phyloP scores from a whole-genome alignment of 257 asterid genomes.

The Fraxinus pennsylvanica region DNA sequence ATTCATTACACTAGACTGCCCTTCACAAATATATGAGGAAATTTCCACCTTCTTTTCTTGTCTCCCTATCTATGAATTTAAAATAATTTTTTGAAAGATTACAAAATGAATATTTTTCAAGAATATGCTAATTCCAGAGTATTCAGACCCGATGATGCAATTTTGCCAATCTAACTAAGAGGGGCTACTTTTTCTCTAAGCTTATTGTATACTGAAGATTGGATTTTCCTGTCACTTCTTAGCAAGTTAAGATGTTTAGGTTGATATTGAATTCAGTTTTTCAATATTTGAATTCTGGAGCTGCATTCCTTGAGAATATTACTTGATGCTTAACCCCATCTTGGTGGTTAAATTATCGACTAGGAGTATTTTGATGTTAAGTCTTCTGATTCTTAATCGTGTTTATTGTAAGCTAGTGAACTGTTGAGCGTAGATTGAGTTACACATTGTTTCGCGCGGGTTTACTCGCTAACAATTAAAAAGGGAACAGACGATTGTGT shows the following conservation, averaged over 20 bases:
- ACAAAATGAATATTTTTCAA: constrained; percentile 7
- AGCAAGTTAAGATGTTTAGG: constrained; percentile 4
- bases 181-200: not conserved
- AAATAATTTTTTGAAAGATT: not conserved
- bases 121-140: constrained; percentile 10
- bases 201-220: not conserved
- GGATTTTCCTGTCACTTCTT: constrained; percentile 4
- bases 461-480: too few relatives aligned
- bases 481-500: too few relatives aligned
- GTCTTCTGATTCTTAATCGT: not conserved
- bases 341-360: not conserved
- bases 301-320: not conserved
- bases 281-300: not conserved
- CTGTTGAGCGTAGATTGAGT: not conserved
- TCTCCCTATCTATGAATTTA: not conserved
- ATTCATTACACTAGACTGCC: not conserved
- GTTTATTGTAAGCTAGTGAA: not conserved
- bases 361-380: not conserved
- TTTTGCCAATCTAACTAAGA: not conserved
- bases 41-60: not conserved
- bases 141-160: not conserved
- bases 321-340: not conserved
- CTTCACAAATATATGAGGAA: not conserved
- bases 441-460: too few relatives aligned
- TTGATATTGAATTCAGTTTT: not conserved